These are phyloP conservation scores for Aspergillus flavus DNA, from an alignment of 2,329 filamentous ascomycete genomes.

Conservation along the genomic window DNA sequence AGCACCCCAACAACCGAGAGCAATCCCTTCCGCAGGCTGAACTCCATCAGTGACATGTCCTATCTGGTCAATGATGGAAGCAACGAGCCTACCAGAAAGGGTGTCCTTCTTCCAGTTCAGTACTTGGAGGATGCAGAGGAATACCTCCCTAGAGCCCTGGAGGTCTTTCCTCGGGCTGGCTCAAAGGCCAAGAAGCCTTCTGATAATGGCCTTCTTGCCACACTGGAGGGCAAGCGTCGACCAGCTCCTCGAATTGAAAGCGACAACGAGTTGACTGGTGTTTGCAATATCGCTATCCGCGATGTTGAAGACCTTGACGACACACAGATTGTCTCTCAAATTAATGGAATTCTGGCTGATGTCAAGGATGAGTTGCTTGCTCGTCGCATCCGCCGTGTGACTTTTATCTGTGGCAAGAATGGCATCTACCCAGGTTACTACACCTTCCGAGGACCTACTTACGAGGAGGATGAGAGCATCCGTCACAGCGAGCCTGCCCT, in stretches of 20 bases:
- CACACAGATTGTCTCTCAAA: conserved; percentile 74
- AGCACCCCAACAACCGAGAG: conserved; percentile 67
- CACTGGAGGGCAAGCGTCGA: conserved; percentile 73
- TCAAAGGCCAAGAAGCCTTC: conserved; percentile 60
- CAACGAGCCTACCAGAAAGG: conserved; percentile 80
- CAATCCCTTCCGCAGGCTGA: conserved; percentile 76
- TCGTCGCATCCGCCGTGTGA: conserved; percentile 83
- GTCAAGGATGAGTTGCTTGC: conserved; percentile 82
- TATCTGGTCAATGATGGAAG: conserved; percentile 72
- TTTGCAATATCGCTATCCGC: conserved; percentile 88
- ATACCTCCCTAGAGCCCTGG: conserved; percentile 77
- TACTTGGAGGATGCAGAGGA: conserved; percentile 96
- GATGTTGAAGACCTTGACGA: conserved; percentile 86
- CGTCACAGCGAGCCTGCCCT: conserved; percentile 95
- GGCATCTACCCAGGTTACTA: conserved; percentile 96
- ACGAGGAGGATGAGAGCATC: conserved; percentile 90
- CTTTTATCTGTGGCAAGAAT: conserved; percentile 95
- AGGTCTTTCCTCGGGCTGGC: conserved; percentile 69
- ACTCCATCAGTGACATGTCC: conserved; percentile 96
- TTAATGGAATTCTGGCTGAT: conserved; percentile 73
- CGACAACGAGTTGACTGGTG: conserved; percentile 81
- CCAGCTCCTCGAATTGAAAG: conserved; percentile 57
- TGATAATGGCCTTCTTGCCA: conserved; percentile 65
- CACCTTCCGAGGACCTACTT: conserved; percentile 92
- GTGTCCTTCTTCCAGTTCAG: conserved; percentile 89